phyloP scores from a whole-genome alignment of 192 early-diverging fungal species.

The Podila verticillata region DNA sequence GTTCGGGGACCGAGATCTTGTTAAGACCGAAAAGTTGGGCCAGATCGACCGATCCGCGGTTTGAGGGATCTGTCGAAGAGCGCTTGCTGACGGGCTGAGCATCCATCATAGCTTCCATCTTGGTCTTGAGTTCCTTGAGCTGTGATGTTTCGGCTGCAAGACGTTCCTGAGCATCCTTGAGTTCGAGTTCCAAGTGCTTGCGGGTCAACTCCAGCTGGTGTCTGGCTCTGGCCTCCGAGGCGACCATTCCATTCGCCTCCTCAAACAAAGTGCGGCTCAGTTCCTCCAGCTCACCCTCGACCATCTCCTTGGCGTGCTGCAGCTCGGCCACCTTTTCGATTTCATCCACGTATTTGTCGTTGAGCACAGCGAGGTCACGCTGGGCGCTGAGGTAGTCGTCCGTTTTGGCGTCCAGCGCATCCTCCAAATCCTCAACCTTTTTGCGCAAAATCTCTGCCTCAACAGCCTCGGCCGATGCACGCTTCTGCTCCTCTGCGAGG shows the following conservation, averaged over 20 bases:
- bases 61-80: conserved; percentile 47
- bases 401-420: conserved; percentile 71
- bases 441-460: conserved; percentile 65
- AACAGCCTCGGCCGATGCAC: conserved; percentile 62
- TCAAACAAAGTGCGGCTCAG: conserved; percentile 91
- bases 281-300: conserved; percentile 96
- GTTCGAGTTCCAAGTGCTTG: conserved; percentile 71
- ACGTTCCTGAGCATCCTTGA: conserved; percentile 72
- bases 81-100: conserved; percentile 42
- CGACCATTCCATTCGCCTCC: conserved; percentile 95
- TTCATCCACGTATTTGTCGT: conserved; percentile 86
- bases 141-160: conserved; percentile 84
- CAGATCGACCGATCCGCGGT: conserved; percentile 46
- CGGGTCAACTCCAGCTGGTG: conserved; percentile 63
- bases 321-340: conserved; percentile 89
- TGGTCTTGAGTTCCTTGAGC: conserved; percentile 84
- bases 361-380: conserved; percentile 74
- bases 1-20: conserved; percentile 40
- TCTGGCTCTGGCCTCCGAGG: conserved; percentile 75
- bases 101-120: conserved; percentile 75
- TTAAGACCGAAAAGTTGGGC: conserved; percentile 50
- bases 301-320: conserved; percentile 89
- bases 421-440: conserved; percentile 73
- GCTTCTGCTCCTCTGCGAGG: conserved; percentile 64
- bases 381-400: conserved; percentile 74